Evolutionary conservation across 768 basidiomycete species (phyloP), one percentile per base, ranked within the genome.

Genomic region (Phylloporus sp.): DNA sequence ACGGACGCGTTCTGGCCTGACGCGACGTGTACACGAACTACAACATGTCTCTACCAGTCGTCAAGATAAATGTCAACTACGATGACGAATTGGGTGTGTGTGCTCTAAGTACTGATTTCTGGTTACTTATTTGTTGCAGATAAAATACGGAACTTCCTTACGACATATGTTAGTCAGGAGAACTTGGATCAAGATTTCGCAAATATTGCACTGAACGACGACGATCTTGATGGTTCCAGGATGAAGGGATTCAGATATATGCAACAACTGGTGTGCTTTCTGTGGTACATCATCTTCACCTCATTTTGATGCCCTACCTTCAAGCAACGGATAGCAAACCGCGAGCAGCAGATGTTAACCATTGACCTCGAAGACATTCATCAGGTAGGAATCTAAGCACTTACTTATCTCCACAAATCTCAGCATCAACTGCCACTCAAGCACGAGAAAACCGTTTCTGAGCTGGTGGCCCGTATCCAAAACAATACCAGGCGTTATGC

Each of bases 311-410:
- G 5, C 50, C 49, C 59, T 39, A 50, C 8, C 26, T 54, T 57
- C 51, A 62, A 95, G 93, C 91, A 93, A 94, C 75, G 76, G 39
- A 82, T 99, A 53, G 91, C 95, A 45, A 95, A 99, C 70, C 81
- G 97, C 31, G 91, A 97, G 55, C 88, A 93, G 68, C 83, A 92
- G 59, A 89, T 89, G 81, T 73, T 99, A 10, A 74, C 85, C 35
- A 82, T 99, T 54, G 92, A 95, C 60, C 69, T 99, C 22, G 91
- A 93, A 65, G 97, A 99, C 70, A 73, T 98, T 35, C 76, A 78
- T 54, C 78, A 83, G 56, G 94, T 88, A 59, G 62, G 78, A 60
- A 51, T 47, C 18, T 24, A 15, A 35, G 11, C 56, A 39, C 13
- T 52, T 23, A 49, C 20, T 52, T 35, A 41, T 24, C 22, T 28